phyloP scores from a whole-genome alignment of 1,284 basidiomycete genomes.

The Bondarzewia mesenterica region DNA sequence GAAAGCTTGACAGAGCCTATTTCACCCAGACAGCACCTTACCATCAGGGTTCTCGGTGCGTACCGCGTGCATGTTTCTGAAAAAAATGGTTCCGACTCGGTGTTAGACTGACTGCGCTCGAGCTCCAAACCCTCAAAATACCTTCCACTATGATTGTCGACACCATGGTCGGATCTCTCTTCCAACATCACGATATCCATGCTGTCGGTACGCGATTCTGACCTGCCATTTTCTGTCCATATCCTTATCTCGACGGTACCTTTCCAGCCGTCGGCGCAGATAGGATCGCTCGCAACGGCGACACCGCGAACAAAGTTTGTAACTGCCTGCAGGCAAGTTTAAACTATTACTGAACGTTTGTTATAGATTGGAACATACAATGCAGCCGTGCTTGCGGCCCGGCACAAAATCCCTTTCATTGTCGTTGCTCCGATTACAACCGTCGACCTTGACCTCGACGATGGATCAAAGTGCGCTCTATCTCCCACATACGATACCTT shows the following conservation, averaged over 20 bases:
- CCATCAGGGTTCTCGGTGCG: slow-evolving; percentile 78
- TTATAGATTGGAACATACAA: slow-evolving; percentile 90
- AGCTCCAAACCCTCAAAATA: slow-evolving; percentile 74
- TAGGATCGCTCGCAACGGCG: slow-evolving; percentile 82
- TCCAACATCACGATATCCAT: slow-evolving; percentile 81
- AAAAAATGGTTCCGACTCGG: too few relatives aligned
- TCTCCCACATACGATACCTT: not conserved
- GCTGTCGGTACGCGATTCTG: slow-evolving; percentile 58
- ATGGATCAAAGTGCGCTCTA: slow-evolving; percentile 58
- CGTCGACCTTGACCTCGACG: slow-evolving; percentile 71
- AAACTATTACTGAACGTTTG: slow-evolving; percentile 4
- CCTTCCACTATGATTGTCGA: slow-evolving; percentile 92
- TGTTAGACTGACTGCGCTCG: slow-evolving; percentile 76
- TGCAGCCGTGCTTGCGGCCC: slow-evolving; percentile 78
- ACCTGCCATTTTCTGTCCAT: not conserved
- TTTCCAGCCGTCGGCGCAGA: slow-evolving; percentile 71
- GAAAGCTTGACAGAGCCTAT: slow-evolving; percentile 72
- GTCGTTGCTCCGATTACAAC: slow-evolving; percentile 88
- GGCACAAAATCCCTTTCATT: slow-evolving; percentile 82
- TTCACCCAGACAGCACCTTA: slow-evolving; percentile 92
- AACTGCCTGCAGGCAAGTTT: not conserved
- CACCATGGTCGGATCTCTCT: slow-evolving; percentile 88
- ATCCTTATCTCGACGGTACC: slow-evolving; percentile 1
- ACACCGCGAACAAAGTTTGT: slow-evolving; percentile 86
- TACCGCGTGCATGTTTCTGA: slow-evolving; percentile 3